Base-by-base conservation (phyloP, 108 stramenopile genomes). In the Pseudonitzschia delicatissima region DNA sequence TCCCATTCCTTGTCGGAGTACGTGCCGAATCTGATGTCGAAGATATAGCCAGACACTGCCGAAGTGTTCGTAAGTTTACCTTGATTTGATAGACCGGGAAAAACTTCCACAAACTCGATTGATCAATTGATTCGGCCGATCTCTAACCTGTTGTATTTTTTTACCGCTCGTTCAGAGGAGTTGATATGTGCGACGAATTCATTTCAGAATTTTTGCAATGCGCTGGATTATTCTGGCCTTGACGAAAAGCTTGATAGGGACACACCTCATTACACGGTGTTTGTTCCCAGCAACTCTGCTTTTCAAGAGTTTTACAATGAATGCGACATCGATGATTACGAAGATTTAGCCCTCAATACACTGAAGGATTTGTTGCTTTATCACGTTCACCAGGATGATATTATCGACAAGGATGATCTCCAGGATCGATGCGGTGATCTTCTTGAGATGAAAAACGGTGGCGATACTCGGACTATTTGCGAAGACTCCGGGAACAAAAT, bases 231-330 rank as follows among this genome's bases (percentile, higher is more conserved):
- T 18, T 31, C 53, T 3, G 53, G 53, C 13, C 2, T 55, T n/a
- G 29, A 55, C 53, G 9, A 33, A 4, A 55, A 31, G 7, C 53
- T 55, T 9, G 12, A 55, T 5, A 28, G 31, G 28, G n/a, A 1
- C 29, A 15, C 57, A 36, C 39, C 12, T 2, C 57, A 34, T 27
- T 69, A 45, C 31, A 69, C 68, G 15, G 59, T 62, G 2, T 72
- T 72, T 64, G 63, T 51, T 20, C 68, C 68, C 32, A 45, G 33
- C 25, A 49, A 71, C 32, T 21, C 62, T 45, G 66, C 66, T n/a
- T 67, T 67, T 28, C 25, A 34, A 5, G 12, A 55, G 2, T 4
- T 55, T 33, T 32, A 31, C n/a, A 55, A 33, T 12, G 53, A 55
- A 31, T 27, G 28, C 2, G 18, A 55, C 7, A 31, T 31, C 32